phyloP scores from a whole-genome alignment of 2,329 filamentous ascomycete species.

The Hypoxylon sp. region DNA sequence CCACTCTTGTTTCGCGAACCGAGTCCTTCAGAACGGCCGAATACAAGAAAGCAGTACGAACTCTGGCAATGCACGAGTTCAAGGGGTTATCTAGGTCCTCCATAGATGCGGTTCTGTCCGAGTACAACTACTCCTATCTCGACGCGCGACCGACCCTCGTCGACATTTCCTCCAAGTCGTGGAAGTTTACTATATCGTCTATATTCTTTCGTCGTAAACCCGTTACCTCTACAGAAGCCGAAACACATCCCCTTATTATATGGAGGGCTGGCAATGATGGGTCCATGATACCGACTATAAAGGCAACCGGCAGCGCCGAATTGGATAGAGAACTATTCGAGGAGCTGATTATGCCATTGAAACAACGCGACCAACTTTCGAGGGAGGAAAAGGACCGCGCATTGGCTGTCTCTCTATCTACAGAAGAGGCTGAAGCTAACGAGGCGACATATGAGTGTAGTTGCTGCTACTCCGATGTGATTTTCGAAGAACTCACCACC shows the following conservation, averaged over 20 bases:
- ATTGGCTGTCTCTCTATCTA: conserved; percentile 69
- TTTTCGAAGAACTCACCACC: conserved; percentile 82
- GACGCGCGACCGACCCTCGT: conserved; percentile 79
- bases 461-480: conserved; percentile 80
- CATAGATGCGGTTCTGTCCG: conserved; percentile 83
- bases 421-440: conserved; percentile 70
- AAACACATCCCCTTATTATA: conserved; percentile 73
- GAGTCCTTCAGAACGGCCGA: conserved; percentile 77
- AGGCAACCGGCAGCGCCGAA: conserved; percentile 75
- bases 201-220: conserved; percentile 77
- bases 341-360: conserved; percentile 69
- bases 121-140: conserved; percentile 84
- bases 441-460: conserved; percentile 77
- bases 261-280: conserved; percentile 72
- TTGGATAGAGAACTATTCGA: conserved; percentile 74
- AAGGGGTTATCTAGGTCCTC: conserved; percentile 79
- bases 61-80: conserved; percentile 81
- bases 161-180: conserved; percentile 78
- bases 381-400: conserved; percentile 67
- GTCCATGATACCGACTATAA: conserved; percentile 72
- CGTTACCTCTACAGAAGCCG: conserved; percentile 66
- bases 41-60: conserved; percentile 78
- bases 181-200: conserved; percentile 80
- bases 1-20: conserved; percentile 64
- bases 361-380: conserved; percentile 59